phyloP scores from a whole-genome alignment of 2,329 filamentous ascomycete genomes.

The Botrytis cinerea region DNA sequence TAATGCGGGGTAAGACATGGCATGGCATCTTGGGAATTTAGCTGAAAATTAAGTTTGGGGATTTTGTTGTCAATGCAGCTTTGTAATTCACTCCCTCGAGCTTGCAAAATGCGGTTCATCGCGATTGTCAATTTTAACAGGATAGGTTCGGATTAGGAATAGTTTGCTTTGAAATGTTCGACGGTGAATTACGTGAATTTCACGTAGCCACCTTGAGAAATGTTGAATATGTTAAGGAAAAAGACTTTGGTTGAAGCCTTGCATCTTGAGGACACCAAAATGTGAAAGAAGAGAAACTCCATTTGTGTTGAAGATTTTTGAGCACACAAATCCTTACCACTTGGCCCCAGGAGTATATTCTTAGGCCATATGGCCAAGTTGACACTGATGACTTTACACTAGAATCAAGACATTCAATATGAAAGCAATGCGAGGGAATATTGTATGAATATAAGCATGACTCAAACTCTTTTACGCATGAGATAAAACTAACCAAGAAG shows the following conservation, averaged over 20 bases:
- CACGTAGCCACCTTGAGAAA: background rate
- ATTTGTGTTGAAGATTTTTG: background rate
- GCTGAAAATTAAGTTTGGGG: background rate
- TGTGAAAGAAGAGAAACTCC: background rate
- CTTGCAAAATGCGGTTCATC: background rate
- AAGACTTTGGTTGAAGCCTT: background rate
- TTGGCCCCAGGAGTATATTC: no score
- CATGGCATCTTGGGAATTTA: background rate
- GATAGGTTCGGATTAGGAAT: background rate
- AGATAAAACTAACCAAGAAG: background rate
- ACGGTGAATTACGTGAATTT: background rate
- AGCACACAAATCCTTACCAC: background rate
- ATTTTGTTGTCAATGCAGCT: background rate
- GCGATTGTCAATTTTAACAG: background rate
- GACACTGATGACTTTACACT: background rate
- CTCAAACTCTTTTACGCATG: background rate
- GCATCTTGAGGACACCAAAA: background rate
- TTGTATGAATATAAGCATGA: background rate
- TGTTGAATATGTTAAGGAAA: no score
- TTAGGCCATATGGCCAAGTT: background rate
- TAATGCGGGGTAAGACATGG: conserved; percentile 1
- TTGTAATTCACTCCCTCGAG: background rate
- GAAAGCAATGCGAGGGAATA: background rate
- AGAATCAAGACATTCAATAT: background rate
- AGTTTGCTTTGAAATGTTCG: background rate